Evolutionary conservation across 2,329 filamentous ascomycete species (phyloP), one percentile per base, ranked within the genome.

Genomic region (Trichoderma sp.): DNA sequence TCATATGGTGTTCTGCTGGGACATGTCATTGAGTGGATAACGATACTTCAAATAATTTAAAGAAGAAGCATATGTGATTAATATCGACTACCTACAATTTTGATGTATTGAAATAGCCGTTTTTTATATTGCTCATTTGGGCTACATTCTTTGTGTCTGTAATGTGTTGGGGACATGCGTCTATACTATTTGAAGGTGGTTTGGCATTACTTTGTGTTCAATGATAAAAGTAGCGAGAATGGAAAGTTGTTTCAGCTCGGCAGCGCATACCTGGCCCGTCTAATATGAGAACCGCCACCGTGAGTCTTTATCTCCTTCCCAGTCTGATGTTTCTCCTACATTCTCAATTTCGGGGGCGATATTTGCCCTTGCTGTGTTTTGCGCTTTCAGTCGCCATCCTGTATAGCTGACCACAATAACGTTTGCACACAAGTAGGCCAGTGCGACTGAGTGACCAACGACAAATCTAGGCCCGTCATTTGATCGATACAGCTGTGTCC

Each of bases 401-500:
- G 91, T 74, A 34, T 51, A 67, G 43, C 21, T 52, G 16, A 58
- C 64, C 0, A 83, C 72, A 0, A 59, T 24, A 1, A 46, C 55
- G 43, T 67, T 91, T 0, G 81, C 84, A 1, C 85, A 74, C 3
- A 92, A 78, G 74, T 92, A 92, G 0, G 82, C 89, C 54, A 92
- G 75, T 0, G 90, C 89, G 73, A 92, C 86, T 0, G 85, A 85
- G 76, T 93, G 90, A 0, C 91, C 90, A 0, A 92, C 80, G 59
- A 89, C 82, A 73, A 87, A 92, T 37, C 88, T 80, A 1, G 90
- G 90, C 0, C 83, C 86, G 32, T 88, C 87, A 1, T 83, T 80
- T 0, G 83, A 81, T 2, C 90, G 82, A 76, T 92, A 92, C 1
- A 93, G 76, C 77, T 93, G 90, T 1, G 90, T 92, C 0, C 90